These are phyloP conservation scores for Epichloe bromicola DNA, from an alignment of 2,329 filamentous ascomycete genomes.

Conservation along the genomic window DNA sequence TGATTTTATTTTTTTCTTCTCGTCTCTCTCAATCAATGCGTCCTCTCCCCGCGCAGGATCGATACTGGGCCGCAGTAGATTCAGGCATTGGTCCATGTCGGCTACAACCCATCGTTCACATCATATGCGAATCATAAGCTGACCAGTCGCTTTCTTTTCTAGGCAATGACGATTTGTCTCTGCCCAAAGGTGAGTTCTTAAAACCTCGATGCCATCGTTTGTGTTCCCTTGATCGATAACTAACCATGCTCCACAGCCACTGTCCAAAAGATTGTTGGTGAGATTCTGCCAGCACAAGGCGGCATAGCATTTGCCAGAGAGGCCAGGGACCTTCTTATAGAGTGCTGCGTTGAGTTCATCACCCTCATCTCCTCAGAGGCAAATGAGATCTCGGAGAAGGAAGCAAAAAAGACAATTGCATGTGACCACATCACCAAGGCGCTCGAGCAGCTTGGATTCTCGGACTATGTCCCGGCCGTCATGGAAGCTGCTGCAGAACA, in stretches of 20 bases:
- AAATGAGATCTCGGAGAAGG: slow-evolving; percentile 97
- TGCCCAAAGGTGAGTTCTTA: slow-evolving; percentile 44
- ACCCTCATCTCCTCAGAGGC: slow-evolving; percentile 96
- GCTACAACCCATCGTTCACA: neutral
- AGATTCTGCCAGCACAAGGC: slow-evolving; percentile 66
- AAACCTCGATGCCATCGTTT: neutral
- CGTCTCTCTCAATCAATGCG: slow-evolving; percentile 8
- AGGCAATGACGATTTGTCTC: slow-evolving; percentile 51
- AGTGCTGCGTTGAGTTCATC: slow-evolving; percentile 98
- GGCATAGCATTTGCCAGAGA: slow-evolving; percentile 89
- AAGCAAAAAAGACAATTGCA: slow-evolving; percentile 99
- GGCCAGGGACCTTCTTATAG: slow-evolving; percentile 86
- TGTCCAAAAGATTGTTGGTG: slow-evolving; percentile 78
- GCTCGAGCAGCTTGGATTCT: slow-evolving; percentile 81
- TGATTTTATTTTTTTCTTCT: neutral
- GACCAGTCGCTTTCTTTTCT: slow-evolving; percentile 14
- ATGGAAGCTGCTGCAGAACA: slow-evolving; percentile 79
- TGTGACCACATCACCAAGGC: slow-evolving; percentile 96
- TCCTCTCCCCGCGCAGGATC: slow-evolving; percentile 11
- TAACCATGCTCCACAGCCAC: slow-evolving; percentile 37
- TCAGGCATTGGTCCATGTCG: slow-evolving; percentile 4
- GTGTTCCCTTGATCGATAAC: slow-evolving; percentile 4
- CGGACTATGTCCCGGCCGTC: slow-evolving; percentile 82
- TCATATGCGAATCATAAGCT: slow-evolving; percentile 11
- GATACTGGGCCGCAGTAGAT: slow-evolving; percentile 17